These are phyloP conservation scores for Cercospora berteroae DNA, from an alignment of 2,329 filamentous ascomycete species.

Conservation along the genomic window DNA sequence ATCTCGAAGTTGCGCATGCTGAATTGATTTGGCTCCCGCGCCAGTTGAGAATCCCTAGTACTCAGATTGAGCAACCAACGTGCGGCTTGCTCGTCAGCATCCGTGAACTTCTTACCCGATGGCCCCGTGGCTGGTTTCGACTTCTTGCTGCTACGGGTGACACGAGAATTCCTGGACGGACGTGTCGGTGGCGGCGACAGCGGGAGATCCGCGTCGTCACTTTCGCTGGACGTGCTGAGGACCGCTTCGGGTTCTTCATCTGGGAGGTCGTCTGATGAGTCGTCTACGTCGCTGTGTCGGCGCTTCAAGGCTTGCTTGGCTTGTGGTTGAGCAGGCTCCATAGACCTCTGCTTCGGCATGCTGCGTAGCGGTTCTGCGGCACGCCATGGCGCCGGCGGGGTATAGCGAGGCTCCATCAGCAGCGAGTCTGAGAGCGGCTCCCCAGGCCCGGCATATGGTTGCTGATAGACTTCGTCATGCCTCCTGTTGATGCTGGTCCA, in stretches of 20 bases:
- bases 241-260: constrained; percentile 7
- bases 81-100: constrained; percentile 27
- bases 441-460: constrained; percentile 13
- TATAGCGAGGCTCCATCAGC: constrained; percentile 25
- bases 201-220: constrained; percentile 23
- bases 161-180: background rate
- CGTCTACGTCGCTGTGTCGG: constrained; percentile 14
- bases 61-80: constrained; percentile 30
- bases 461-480: constrained; percentile 1
- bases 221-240: constrained; percentile 19
- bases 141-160: background rate
- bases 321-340: background rate
- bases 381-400: constrained; percentile 26
- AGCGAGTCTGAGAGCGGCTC: constrained; percentile 19
- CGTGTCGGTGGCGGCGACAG: constrained; percentile 11
- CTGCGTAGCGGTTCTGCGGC: constrained; percentile 12
- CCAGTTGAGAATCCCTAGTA: constrained; percentile 25
- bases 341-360: background rate
- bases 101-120: constrained; percentile 18
- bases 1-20: background rate
- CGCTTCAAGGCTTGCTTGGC: constrained; percentile 12
- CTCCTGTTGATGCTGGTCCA: constrained; percentile 34
- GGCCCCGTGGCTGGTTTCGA: background rate
- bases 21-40: constrained; percentile 2
- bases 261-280: constrained; percentile 8